A percentile compares a stretch with the other conserved stretches of the same genome.
phyloP scores from a whole-genome alignment of 345 rosid genomes.

The Arabis hirsuta region DNA sequence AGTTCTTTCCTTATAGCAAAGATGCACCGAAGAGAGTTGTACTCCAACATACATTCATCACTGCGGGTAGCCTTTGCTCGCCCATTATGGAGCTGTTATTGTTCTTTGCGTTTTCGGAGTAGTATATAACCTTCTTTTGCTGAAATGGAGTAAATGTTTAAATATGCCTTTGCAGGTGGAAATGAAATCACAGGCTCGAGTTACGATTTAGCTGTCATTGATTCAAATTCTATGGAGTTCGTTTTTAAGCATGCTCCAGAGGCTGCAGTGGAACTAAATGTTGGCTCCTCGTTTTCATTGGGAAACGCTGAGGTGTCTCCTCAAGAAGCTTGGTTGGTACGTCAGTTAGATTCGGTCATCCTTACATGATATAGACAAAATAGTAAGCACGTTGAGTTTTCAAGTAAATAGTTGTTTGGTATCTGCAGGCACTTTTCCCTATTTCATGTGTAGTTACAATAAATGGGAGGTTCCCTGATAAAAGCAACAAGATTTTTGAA shows the following conservation, averaged over 20 bases:
- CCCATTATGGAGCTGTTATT: background rate
- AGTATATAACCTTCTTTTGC: background rate
- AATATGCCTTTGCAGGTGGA: slow-evolving; percentile 56
- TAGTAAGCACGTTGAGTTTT: slow-evolving; percentile 6
- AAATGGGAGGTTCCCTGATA: slow-evolving; percentile 81
- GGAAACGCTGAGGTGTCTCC: slow-evolving; percentile 54
- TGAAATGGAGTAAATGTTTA: background rate
- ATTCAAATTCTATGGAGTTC: slow-evolving; percentile 79
- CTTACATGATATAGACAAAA: background rate
- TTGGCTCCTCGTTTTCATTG: slow-evolving; percentile 57
- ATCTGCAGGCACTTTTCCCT: slow-evolving; percentile 73
- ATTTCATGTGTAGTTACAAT: slow-evolving; percentile 65
- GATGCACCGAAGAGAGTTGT: slow-evolving; percentile 91
- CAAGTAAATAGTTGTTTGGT: slow-evolving; percentile 14
- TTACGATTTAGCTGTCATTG: slow-evolving; percentile 75
- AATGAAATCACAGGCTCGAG: slow-evolving; percentile 61
- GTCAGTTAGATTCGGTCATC: slow-evolving; percentile 16
- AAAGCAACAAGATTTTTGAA: slow-evolving; percentile 55
- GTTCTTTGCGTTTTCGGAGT: background rate
- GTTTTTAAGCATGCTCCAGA: slow-evolving; percentile 76
- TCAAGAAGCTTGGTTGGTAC: slow-evolving; percentile 72
- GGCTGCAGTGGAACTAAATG: slow-evolving; percentile 60
- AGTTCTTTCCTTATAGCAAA: slow-evolving; percentile 86
- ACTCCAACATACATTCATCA: slow-evolving; percentile 75
- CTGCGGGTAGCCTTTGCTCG: slow-evolving; percentile 58